Evolutionary conservation across 495 filamentous ascomycete species (phyloP).

Genomic region (Bathelium albidoporum): DNA sequence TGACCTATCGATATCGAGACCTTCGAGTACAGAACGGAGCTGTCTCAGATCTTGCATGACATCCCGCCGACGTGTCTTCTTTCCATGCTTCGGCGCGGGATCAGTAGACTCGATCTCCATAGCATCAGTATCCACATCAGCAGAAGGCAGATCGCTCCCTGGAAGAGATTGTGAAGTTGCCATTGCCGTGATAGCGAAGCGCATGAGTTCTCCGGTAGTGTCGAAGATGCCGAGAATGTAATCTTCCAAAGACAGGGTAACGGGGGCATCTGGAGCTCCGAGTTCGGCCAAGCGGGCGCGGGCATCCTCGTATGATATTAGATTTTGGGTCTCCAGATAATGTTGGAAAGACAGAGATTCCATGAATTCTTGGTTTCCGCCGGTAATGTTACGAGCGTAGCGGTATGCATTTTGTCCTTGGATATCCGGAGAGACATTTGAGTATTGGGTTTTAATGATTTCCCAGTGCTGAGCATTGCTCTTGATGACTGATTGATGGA

Average conservation of each 20-base stretch:
- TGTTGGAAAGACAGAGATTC: constrained; percentile 80
- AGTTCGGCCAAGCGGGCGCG: constrained; percentile 32
- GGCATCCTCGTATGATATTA: constrained; percentile 58
- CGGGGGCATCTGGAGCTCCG: constrained; percentile 17
- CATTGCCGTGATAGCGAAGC: constrained; percentile 77
- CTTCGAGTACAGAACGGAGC: constrained; percentile 63
- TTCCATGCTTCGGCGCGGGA: constrained; percentile 16
- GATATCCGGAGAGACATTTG: constrained; percentile 59
- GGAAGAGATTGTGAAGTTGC: constrained; percentile 51
- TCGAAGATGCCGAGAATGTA: constrained; percentile 90
- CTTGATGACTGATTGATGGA: constrained; percentile 54
- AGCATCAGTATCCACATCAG: neutral
- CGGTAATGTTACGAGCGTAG: constrained; percentile 64
- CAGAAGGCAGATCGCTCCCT: constrained; percentile 18
- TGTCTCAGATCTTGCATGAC: constrained; percentile 67
- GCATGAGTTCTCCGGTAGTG: constrained; percentile 88
- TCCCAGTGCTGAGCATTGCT: constrained; percentile 53
- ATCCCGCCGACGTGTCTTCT: constrained; percentile 30
- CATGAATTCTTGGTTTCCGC: constrained; percentile 82
- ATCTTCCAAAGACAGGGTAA: constrained; percentile 66
- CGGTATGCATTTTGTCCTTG: constrained; percentile 68
- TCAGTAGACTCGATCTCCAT: constrained; percentile 18
- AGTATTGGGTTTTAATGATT: constrained; percentile 59
- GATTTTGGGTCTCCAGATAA: constrained; percentile 66
- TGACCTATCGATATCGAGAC: constrained; percentile 45